Evolutionary conservation across 1,284 basidiomycete genomes (phyloP).

Genomic region (Pterulicium gracile): DNA sequence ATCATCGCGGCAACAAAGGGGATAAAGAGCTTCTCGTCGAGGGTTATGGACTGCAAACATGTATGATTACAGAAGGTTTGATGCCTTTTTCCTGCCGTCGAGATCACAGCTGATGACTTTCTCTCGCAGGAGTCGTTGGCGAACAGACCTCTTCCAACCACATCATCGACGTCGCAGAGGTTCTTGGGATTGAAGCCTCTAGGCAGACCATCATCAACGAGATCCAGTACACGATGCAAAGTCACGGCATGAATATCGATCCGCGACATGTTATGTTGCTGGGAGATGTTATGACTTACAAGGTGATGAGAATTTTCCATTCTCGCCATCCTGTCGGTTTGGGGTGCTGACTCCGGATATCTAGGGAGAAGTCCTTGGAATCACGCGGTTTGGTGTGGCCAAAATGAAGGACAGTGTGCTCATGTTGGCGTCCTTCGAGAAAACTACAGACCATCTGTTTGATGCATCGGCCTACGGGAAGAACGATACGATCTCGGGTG

Average conservation of each 20-base stretch:
- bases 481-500: conserved; percentile 90
- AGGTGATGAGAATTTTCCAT: conserved; percentile 37
- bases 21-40: conserved; percentile 87
- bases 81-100: conserved; percentile 1
- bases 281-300: conserved; percentile 98
- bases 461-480: conserved; percentile 96
- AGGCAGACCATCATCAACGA: conserved; percentile 93
- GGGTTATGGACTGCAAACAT: conserved; percentile 95
- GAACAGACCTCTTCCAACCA: conserved; percentile 93
- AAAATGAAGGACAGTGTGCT: conserved; percentile 99
- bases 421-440: conserved; percentile 99
- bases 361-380: conserved; percentile 94
- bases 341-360: neutral
- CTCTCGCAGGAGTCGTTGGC: conserved; percentile 71
- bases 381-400: conserved; percentile 98
- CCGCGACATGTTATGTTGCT: conserved; percentile 98
- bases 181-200: conserved; percentile 96
- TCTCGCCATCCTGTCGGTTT: neutral
- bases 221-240: conserved; percentile 95
- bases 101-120: neutral
- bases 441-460: conserved; percentile 98
- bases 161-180: conserved; percentile 91
- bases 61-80: conserved; percentile 94
- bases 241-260: conserved; percentile 98
- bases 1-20: conserved; percentile 64